phyloP scores from a whole-genome alignment of 768 basidiomycete species.

The Lentinula boryana region DNA sequence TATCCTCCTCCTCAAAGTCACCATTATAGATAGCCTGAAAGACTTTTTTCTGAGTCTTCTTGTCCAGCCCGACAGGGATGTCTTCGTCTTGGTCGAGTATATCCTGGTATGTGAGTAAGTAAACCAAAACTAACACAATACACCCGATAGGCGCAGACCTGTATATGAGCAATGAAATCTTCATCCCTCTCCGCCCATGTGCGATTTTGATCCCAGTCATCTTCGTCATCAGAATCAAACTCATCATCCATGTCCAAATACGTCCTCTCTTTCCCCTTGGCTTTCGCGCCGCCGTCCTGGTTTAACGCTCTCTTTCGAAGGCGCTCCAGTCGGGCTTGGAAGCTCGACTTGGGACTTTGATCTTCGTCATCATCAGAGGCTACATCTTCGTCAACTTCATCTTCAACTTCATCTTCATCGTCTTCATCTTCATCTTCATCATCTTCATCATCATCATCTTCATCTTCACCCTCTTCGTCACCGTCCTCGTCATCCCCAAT shows the following conservation, averaged over 20 bases:
- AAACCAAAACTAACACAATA: not conserved
- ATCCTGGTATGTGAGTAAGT: constrained; percentile 31
- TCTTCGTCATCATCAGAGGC: constrained; percentile 27
- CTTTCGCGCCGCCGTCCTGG: not conserved
- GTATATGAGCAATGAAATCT: constrained; percentile 44
- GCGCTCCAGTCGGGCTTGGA: constrained; percentile 37
- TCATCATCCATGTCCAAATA: not conserved
- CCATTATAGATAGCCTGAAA: constrained; percentile 61
- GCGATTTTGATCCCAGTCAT: constrained; percentile 5
- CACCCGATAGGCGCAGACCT: constrained; percentile 31
- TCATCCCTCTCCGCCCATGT: constrained; percentile 53
- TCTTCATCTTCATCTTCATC: constrained; percentile 15
- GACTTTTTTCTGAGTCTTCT: constrained; percentile 46
- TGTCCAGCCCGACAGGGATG: constrained; percentile 35
- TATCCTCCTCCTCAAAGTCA: constrained; percentile 35
- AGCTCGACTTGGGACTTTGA: constrained; percentile 35
- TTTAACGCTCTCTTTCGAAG: constrained; percentile 21
- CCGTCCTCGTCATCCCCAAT: not conserved
- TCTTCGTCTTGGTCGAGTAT: constrained; percentile 55
- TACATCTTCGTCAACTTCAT: constrained; percentile 28
- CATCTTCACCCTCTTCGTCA: constrained; percentile 4
- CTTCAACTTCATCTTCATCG: constrained; percentile 24
- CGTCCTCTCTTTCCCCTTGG: constrained; percentile 5
- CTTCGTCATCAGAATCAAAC: constrained; percentile 21
- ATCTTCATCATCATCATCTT: constrained; percentile 7